Percentiles rank a stretch among this genome's conserved stretches.
phyloP scores from a whole-genome alignment of 768 basidiomycete species.

The Russula ochroleuca region DNA sequence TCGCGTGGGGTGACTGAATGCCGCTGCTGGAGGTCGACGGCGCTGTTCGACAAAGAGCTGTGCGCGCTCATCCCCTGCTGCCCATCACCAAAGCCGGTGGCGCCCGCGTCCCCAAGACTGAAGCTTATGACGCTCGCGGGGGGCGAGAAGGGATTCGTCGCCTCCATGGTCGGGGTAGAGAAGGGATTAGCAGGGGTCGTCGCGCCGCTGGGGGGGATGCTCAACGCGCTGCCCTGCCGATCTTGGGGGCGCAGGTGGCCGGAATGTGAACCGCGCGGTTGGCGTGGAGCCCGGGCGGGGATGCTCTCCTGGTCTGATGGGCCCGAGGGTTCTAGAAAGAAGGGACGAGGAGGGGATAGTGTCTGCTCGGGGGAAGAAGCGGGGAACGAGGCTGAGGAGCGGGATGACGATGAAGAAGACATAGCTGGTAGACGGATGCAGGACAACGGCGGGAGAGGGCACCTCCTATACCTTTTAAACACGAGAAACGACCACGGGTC shows the following conservation, averaged over 20 bases:
- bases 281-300: not conserved
- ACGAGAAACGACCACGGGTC: conserved; percentile 1
- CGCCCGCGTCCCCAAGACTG: conserved; percentile 35
- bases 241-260: conserved; percentile 20
- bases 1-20: conserved; percentile 44
- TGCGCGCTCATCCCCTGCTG: conserved; percentile 37
- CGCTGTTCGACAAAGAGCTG: conserved; percentile 40
- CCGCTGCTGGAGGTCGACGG: conserved; percentile 42
- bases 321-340: conserved; percentile 10
- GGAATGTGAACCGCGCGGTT: conserved; percentile 9
- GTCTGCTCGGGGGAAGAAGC: not conserved
- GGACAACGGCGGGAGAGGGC: too few relatives aligned
- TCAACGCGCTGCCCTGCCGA: conserved; percentile 18
- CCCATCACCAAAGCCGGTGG: conserved; percentile 37
- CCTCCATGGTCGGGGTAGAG: conserved; percentile 27
- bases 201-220: conserved; percentile 27
- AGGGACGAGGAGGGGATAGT: conserved; percentile 22
- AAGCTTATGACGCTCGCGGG: conserved; percentile 47
- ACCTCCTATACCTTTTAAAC: not conserved
- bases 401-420: not conserved
- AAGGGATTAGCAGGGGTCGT: conserved; percentile 32
- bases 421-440: not conserved
- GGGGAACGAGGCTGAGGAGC: not conserved
- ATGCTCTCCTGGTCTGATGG: conserved; percentile 17
- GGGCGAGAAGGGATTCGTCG: conserved; percentile 50